Base-by-base conservation (phyloP, 176 grass and related monocot species). In the Dactylis glomerata region DNA sequence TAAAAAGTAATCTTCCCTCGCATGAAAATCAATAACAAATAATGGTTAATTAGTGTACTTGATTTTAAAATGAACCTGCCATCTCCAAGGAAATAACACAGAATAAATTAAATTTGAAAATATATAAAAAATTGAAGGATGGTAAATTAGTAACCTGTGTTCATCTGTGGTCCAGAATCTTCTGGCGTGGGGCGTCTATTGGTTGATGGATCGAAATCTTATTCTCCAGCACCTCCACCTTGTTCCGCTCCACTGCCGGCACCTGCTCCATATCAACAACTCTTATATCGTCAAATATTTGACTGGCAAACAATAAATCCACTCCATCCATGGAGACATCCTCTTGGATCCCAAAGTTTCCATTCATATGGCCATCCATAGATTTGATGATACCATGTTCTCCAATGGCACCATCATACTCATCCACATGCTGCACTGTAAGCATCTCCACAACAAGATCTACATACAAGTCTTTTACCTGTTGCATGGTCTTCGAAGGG, bases 401-500 rank as follows among this genome's bases (percentile, higher is more conserved):
- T 38, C 10, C 5, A 1, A 37, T 68, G 65, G 34, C 0, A 45
- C 68, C 40, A 72, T 8, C 6, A 20, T 8, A 16, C n/a, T 17
- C 37, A 22, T 41, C 4, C 16, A 7, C 24, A 40, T 5, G 38
- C 0, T 1, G 15, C 54, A 61, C 27, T 36, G 1, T 28, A 30
- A 27, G 34, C 76, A 55, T 85, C 4, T 76, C 77, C 2, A 40
- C n/a, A 31, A 44, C 5, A 0, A 89, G 28, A 5, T 89, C 28
- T 75, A 68, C 68, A 3, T 67, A 85, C 33, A 85, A n/a, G 28
- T 40, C 59, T 8, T 3, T 81, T 81, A 89, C 82, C 82, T 89
- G 22, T 1, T 24, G 20, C 46, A 5, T 46, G 30, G 50, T 34
- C 68, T 66, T 84, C 36, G 10, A 23, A 1, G 82, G 82, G 45